Evolutionary conservation across 345 rosid species (phyloP).

Genomic region (Brassica juncea): DNA sequence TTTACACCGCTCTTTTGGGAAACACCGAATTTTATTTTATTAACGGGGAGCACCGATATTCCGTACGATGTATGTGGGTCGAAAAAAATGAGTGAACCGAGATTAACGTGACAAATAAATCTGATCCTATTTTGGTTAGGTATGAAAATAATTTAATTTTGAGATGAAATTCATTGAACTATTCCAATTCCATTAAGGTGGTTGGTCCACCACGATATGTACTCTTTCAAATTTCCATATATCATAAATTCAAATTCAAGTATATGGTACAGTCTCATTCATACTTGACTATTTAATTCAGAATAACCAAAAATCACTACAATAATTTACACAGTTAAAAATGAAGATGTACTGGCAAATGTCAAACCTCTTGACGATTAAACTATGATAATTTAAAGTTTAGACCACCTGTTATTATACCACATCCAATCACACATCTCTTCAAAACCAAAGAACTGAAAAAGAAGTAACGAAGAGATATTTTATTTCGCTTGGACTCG

Average conservation of each 20-base stretch:
- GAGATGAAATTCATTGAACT: slow-evolving; percentile 3
- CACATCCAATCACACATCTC: neutral
- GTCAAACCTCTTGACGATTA: too few relatives aligned
- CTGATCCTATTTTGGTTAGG: slow-evolving; percentile 19
- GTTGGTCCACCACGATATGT: slow-evolving; percentile 36
- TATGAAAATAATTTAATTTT: slow-evolving; percentile 1
- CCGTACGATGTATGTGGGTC: slow-evolving; percentile 15
- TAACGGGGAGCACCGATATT: slow-evolving; percentile 8
- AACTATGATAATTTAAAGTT: too few relatives aligned
- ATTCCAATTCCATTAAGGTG: neutral
- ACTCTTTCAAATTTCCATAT: slow-evolving; percentile 4
- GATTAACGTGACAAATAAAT: slow-evolving; percentile 14
- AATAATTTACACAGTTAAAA: neutral
- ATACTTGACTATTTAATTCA: neutral
- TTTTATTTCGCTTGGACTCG: neutral
- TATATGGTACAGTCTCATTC: neutral
- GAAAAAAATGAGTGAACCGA: slow-evolving; percentile 30
- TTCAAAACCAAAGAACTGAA: neutral
- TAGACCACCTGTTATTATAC: neutral
- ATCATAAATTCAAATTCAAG: slow-evolving; percentile 1
- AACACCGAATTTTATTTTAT: neutral
- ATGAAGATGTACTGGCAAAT: too few relatives aligned
- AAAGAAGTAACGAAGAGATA: neutral
- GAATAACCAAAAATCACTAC: neutral
- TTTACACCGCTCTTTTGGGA: slow-evolving; percentile 9